Evolutionary conservation across 139 green algal species (phyloP).

Genomic region (Parachlorella kessleri): DNA sequence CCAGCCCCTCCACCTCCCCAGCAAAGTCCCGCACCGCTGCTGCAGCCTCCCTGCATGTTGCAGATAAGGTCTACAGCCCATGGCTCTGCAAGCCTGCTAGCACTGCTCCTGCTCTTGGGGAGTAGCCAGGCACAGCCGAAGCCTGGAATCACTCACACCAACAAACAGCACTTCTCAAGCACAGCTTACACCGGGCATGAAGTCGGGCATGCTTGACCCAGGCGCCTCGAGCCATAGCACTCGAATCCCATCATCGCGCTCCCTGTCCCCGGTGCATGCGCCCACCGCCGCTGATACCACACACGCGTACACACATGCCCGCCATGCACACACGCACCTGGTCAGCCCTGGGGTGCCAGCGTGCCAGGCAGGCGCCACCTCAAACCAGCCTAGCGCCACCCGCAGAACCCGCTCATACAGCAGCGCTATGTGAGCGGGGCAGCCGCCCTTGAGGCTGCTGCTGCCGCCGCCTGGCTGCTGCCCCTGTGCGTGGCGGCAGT

Average conservation of each 20-base stretch:
- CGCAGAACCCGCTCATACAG: slow-evolving; percentile 40
- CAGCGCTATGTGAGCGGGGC: slow-evolving; percentile 6
- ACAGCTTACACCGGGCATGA: background rate
- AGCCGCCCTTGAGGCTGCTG: no score
- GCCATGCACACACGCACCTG: background rate
- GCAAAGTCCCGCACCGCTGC: slow-evolving; percentile 33
- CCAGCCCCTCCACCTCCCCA: background rate
- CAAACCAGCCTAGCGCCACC: slow-evolving; percentile 40
- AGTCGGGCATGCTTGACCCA: background rate
- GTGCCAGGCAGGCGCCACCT: slow-evolving; percentile 35
- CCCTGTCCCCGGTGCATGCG: background rate
- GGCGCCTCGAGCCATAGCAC: background rate
- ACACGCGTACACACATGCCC: background rate
- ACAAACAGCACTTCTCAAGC: background rate
- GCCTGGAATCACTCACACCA: no score
- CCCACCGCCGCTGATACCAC: background rate
- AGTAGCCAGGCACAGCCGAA: background rate
- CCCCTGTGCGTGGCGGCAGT: background rate
- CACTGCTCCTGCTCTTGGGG: background rate
- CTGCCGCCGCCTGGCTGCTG: background rate
- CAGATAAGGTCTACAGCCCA: background rate
- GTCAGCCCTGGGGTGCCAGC: slow-evolving; percentile 10
- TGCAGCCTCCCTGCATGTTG: slow-evolving; percentile 29
- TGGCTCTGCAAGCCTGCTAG: background rate
- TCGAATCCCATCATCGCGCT: background rate